Evolutionary conservation across 1,284 basidiomycete genomes (phyloP).

Genomic region (Microbotryum violaceum): DNA sequence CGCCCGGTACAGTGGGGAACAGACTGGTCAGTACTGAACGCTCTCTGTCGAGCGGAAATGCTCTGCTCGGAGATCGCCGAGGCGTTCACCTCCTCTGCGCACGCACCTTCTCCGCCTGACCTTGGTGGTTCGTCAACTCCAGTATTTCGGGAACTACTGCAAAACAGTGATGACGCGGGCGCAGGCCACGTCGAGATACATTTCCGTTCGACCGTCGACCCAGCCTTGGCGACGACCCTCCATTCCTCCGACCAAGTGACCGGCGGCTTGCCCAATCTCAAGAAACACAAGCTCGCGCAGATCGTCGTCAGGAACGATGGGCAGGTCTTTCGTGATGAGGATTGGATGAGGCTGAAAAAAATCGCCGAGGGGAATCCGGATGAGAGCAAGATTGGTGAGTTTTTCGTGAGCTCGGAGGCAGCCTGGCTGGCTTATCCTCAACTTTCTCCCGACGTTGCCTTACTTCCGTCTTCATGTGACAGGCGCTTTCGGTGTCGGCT

Average conservation of each 20-base stretch:
- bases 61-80: not conserved
- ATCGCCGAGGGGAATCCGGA: slow-evolving; percentile 72
- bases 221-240: not conserved
- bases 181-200: slow-evolving; percentile 34
- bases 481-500: slow-evolving; percentile 35
- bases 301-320: slow-evolving; percentile 79
- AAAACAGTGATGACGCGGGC: slow-evolving; percentile 79
- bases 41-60: too few relatives aligned
- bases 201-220: slow-evolving; percentile 25
- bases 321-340: slow-evolving; percentile 65
- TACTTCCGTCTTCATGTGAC: too few relatives aligned
- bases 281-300: slow-evolving; percentile 39
- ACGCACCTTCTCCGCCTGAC: not conserved
- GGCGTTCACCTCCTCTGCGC: not conserved
- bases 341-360: slow-evolving; percentile 81
- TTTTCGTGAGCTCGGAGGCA: slow-evolving; percentile 51
- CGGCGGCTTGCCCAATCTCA: slow-evolving; percentile 15
- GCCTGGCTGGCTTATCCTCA: too few relatives aligned
- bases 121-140: not conserved
- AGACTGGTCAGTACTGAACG: slow-evolving; percentile 53
- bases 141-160: slow-evolving; percentile 85
- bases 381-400: slow-evolving; percentile 76
- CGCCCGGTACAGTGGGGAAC: slow-evolving; percentile 88
- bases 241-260: slow-evolving; percentile 52
- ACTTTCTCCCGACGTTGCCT: too few relatives aligned